These are phyloP conservation scores for Lasiosphaeria hispida DNA, from an alignment of 495 filamentous ascomycete species.

Conservation along the genomic window DNA sequence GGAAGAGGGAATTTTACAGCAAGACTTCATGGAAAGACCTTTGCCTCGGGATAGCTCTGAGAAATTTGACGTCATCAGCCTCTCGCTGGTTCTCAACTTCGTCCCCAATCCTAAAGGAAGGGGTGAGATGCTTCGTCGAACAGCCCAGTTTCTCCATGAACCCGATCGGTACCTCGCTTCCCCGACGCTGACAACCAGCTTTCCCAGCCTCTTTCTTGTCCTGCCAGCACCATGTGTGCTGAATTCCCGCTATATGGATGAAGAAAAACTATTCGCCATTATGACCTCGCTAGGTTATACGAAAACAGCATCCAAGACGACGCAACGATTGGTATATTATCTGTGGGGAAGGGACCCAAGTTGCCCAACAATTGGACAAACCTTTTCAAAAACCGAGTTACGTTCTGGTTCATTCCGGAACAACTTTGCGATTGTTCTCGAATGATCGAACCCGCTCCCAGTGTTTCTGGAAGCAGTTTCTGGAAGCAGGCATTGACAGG, in stretches of 20 bases:
- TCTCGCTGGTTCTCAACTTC: constrained; percentile 95
- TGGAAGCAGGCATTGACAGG: too few relatives aligned
- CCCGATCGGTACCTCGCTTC: constrained; percentile 18
- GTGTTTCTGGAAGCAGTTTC: neutral
- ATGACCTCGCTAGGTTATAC: constrained; percentile 75
- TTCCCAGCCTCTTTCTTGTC: constrained; percentile 88
- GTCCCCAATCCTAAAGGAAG: constrained; percentile 71
- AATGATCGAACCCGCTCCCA: constrained; percentile 12
- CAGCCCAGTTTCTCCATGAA: constrained; percentile 60
- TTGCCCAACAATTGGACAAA: constrained; percentile 19
- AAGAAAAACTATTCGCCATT: constrained; percentile 66
- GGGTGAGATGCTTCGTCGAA: constrained; percentile 84
- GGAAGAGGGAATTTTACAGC: constrained; percentile 71
- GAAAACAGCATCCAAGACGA: constrained; percentile 63
- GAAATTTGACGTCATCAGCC: constrained; percentile 81
- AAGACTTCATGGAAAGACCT: constrained; percentile 93
- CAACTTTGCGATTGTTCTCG: constrained; percentile 80
- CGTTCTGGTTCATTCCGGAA: constrained; percentile 72
- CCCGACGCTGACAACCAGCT: constrained; percentile 33
- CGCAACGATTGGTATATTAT: constrained; percentile 83
- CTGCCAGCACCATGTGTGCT: constrained; percentile 82
- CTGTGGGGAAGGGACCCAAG: constrained; percentile 59
- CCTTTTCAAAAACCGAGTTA: constrained; percentile 64
- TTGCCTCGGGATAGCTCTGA: constrained; percentile 61
- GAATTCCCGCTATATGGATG: constrained; percentile 89